A percentile compares a stretch with the other conserved stretches of the same genome.
Evolutionary conservation across 805 yeast genomes (phyloP).

Genomic region (Pichia occidentalis): DNA sequence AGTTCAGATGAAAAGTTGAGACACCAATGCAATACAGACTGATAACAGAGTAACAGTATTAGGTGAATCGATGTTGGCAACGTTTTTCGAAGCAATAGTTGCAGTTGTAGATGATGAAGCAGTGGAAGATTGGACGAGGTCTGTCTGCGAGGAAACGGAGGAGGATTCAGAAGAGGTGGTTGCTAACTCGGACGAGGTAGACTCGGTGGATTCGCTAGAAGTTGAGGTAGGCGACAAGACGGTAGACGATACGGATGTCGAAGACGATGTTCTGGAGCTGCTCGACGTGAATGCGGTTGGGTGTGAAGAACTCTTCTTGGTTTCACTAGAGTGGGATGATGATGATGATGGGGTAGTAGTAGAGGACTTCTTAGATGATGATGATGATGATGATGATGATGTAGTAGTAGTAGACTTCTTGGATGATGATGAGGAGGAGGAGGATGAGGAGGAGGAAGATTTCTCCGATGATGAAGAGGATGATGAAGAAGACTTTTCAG

Average conservation of each 20-base stretch:
- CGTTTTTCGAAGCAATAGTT: neutral
- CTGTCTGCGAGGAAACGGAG: slow-evolving; percentile 1
- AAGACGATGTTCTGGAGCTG: neutral
- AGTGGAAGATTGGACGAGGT: slow-evolving; percentile 5
- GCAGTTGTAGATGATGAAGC: slow-evolving; percentile 1
- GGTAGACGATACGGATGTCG: slow-evolving; percentile 2
- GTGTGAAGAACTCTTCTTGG: slow-evolving; percentile 1
- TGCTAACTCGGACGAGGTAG: too few species aligned
- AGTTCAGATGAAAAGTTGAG: too few species aligned
- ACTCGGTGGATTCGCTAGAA: neutral
- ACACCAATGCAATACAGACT: neutral
- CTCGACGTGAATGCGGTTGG: neutral
- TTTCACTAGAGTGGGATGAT: neutral
- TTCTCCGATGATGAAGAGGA: neutral
- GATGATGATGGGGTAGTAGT: slow-evolving; percentile 1
- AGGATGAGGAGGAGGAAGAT: slow-evolving; percentile 1
- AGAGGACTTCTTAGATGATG: neutral
- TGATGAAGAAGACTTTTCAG: neutral
- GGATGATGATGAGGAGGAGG: neutral
- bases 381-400: slow-evolving; percentile 5
- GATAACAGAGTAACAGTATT: neutral
- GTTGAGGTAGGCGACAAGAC: neutral
- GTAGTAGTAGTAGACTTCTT: neutral
- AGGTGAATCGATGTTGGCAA: neutral
- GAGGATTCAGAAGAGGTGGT: neutral